These are phyloP conservation scores for Agrocybe praecox DNA, from an alignment of 768 basidiomycete species.

Conservation along the genomic window DNA sequence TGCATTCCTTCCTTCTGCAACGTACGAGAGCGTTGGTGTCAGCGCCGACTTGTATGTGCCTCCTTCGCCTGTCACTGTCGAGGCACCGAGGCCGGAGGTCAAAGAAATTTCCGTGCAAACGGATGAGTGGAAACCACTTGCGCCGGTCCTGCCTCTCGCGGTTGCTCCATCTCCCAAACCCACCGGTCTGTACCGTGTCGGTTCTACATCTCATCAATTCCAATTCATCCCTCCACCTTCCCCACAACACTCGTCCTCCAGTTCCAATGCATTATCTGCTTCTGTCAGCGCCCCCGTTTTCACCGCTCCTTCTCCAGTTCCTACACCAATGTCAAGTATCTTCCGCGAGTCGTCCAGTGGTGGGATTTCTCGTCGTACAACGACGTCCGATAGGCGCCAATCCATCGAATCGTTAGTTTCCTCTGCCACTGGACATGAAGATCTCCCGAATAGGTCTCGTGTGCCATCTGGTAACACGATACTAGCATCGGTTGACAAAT, in stretches of 20 bases:
- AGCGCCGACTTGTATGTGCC: conserved; percentile 38
- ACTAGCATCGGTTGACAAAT: conserved; percentile 65
- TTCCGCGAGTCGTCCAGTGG: conserved; percentile 51
- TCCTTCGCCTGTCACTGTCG: conserved; percentile 35
- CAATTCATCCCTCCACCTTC: conserved; percentile 64
- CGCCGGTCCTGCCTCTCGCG: conserved; percentile 30
- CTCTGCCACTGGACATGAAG: conserved; percentile 48
- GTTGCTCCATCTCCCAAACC: conserved; percentile 30
- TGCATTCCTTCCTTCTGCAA: conserved; percentile 25
- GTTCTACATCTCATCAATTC: conserved; percentile 53
- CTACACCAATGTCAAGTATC: conserved; percentile 37
- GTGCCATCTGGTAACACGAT: conserved; percentile 47
- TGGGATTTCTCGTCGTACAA: conserved; percentile 53
- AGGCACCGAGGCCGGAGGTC: conserved; percentile 60
- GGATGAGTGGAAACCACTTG: conserved; percentile 64
- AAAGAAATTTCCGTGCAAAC: conserved; percentile 83
- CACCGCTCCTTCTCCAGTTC: conserved; percentile 39
- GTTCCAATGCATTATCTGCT: conserved; percentile 28
- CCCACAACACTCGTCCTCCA: conserved; percentile 34
- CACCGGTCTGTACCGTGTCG: conserved; percentile 58
- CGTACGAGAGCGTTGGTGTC: conserved; percentile 56
- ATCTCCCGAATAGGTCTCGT: conserved; percentile 48
- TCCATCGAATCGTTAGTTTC: conserved; percentile 76
- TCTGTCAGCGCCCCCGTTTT: conserved; percentile 23
- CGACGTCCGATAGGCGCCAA: conserved; percentile 62